A percentile compares a stretch with the other conserved stretches of the same genome.
Evolutionary conservation across 164 flowering plant genomes (phyloP).

Genomic region (Platanus orientalis): DNA sequence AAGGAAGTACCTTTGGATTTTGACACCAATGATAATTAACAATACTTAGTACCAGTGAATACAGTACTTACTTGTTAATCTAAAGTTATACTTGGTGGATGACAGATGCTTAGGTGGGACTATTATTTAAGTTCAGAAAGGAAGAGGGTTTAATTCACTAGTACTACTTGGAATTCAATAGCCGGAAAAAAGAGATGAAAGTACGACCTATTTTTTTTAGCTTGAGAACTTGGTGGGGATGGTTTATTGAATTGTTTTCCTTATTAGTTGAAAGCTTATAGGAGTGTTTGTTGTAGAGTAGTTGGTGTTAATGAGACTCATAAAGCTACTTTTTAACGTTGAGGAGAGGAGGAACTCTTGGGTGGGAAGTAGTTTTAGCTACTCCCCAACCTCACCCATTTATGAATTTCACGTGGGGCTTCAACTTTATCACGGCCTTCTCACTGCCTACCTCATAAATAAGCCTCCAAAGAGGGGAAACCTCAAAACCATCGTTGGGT

Average conservation of each 20-base stretch:
- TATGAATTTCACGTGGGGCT: slow-evolving; percentile 14
- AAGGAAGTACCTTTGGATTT: too few species aligned
- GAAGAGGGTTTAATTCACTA: neutral
- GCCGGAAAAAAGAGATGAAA: neutral
- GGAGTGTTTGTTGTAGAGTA: slow-evolving; percentile 2
- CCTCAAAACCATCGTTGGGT: too few species aligned
- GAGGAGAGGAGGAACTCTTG: neutral
- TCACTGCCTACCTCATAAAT: neutral
- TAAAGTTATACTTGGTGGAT: too few species aligned
- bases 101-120: too few species aligned
- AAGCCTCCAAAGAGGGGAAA: neutral
- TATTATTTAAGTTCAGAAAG: neutral
- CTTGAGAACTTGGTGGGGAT: neutral
- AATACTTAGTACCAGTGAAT: too few species aligned
- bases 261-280: neutral
- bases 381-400: slow-evolving; percentile 15
- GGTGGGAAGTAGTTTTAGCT: slow-evolving; percentile 13
- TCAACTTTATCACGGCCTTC: slow-evolving; percentile 3
- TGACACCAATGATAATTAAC: too few species aligned
- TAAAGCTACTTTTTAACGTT: neutral
- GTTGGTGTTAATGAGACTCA: neutral
- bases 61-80: too few species aligned
- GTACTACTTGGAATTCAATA: neutral
- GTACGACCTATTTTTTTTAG: neutral
- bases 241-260: neutral